Percentiles rank a stretch among this genome's conserved stretches.
Conservation (phyloP, 495 filamentous ascomycete species). For the Durotheca rogersii region DNA sequence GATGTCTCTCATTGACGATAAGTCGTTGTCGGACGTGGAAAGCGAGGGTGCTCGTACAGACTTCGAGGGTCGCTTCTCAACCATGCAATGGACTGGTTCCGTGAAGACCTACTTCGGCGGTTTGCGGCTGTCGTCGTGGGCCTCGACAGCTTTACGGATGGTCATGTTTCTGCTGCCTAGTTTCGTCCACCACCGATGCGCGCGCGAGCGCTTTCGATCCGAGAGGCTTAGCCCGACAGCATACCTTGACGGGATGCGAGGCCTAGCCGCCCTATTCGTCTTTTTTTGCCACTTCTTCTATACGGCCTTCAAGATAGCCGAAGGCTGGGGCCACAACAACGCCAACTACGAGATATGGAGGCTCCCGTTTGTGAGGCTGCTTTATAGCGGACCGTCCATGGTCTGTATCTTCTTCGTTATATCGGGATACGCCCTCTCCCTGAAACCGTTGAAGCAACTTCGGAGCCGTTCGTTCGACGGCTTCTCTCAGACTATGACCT, state of each 20-base stretch:
- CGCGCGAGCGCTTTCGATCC: constrained; percentile 23
- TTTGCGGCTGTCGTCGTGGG: constrained; percentile 32
- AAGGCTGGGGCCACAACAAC: constrained; percentile 38
- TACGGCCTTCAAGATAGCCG: constrained; percentile 46
- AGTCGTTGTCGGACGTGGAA: constrained; percentile 34
- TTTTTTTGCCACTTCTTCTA: constrained; percentile 56
- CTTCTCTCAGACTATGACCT: constrained; percentile 49
- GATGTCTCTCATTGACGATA: constrained; percentile 33
- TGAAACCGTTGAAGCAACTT: constrained; percentile 62
- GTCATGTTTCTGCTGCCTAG: constrained; percentile 41
- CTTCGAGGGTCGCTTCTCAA: constrained; percentile 28
- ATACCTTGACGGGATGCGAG: constrained; percentile 60
- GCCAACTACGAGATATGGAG: constrained; percentile 52
- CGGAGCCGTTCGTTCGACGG: constrained; percentile 45
- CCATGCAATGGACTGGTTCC: constrained; percentile 24
- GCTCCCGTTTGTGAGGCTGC: constrained; percentile 64
- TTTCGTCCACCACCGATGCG: constrained; percentile 38
- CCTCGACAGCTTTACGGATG: constrained; percentile 25
- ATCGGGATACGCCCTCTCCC: constrained; percentile 68
- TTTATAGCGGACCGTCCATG: constrained; percentile 69
- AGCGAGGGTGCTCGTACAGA: constrained; percentile 33
- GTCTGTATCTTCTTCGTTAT: constrained; percentile 77
- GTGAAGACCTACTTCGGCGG: constrained; percentile 24
- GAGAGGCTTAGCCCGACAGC: constrained; percentile 46
- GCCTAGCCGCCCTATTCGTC: constrained; percentile 59